Percentiles rank a stretch among this genome's conserved stretches.
Conservation (phyloP, 1,284 basidiomycete species). For the Acaromyces ingoldii region DNA sequence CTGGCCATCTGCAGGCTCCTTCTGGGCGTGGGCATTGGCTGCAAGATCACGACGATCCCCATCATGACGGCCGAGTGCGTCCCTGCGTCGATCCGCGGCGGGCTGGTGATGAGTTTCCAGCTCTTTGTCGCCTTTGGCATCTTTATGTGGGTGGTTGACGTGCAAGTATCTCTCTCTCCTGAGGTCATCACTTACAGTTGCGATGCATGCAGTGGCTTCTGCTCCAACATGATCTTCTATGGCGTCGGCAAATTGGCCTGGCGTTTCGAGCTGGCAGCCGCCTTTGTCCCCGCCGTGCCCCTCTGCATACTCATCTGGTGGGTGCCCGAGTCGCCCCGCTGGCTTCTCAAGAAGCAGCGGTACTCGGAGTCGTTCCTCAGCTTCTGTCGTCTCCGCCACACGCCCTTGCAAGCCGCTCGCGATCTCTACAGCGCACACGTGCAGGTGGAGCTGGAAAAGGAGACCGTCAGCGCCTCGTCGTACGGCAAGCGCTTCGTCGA, state of each 20-base stretch:
- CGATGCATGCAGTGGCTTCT: too few species aligned
- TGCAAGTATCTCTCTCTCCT: neutral
- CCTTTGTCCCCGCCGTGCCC: conserved; percentile 10
- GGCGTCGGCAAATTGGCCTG: conserved; percentile 30
- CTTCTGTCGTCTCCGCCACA: conserved; percentile 63
- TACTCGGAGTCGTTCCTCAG: conserved; percentile 60
- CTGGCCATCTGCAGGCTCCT: conserved; percentile 10
- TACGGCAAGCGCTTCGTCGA: conserved; percentile 56
- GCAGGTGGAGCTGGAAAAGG: conserved; percentile 57
- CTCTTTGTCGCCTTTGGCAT: conserved; percentile 14
- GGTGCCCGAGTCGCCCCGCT: conserved; percentile 7
- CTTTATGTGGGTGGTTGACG: conserved; percentile 53
- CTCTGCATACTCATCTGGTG: conserved; percentile 4
- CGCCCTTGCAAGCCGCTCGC: conserved; percentile 67
- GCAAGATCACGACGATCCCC: conserved; percentile 13
- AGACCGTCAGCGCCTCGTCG: conserved; percentile 56
- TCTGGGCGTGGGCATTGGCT: conserved; percentile 14
- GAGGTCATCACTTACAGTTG: neutral
- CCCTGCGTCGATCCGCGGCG: conserved; percentile 15
- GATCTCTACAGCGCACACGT: conserved; percentile 61
- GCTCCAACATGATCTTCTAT: conserved; percentile 26
- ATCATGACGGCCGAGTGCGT: conserved; percentile 11
- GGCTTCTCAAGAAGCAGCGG: conserved; percentile 4
- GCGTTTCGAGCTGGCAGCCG: conserved; percentile 27
- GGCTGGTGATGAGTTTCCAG: conserved; percentile 14